Base-by-base conservation (phyloP, 2,329 filamentous ascomycete species). In the Colletotrichum simmondsii region DNA sequence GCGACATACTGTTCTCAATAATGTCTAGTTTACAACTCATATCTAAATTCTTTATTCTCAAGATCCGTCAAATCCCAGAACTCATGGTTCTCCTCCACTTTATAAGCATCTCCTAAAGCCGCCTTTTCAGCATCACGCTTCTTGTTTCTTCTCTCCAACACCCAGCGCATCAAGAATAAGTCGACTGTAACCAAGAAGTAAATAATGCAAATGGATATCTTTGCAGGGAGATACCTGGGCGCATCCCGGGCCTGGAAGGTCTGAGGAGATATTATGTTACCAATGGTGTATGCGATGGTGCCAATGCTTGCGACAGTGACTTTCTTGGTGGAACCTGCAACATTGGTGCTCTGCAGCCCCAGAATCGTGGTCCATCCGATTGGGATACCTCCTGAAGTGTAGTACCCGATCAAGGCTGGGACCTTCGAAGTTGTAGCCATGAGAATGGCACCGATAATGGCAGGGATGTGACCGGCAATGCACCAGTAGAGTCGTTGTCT, bases 341-440 rank as follows among this genome's bases (percentile, higher is more conserved):
- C 71, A 28, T 77, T 77, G n/a, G 76, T 74, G 3, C 68, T 72
- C n/a, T 76, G 74, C 11, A 77, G 67, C 3, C 74, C 74, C 68
- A 77, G 65, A 11, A 66, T 71, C 26, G 76, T 75, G 8, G 74
- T 74, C 59, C 73, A 77, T 1, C 93, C 91, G 1, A 90, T 90
- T 0, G 91, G 87, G 12, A 84, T 85, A 1, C 90, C 87, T 77
- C 89, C 87, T 0, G 89, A 92, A 63, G 94, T 81, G 80, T 93
- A 94, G 79, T 92, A 93, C 0, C 90, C 91, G 2, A 90, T 86
- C 12, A 93, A 83, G 0, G 89, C 85, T 12, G 91, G 92, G 2
- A 83, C 84, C 72, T 87, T 89, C 75, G 60, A 14, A 16, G 76
- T 65, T 66, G 77, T 56, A 35, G 73, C 67, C 16, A 75, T 63